A percentile compares a stretch with the other conserved stretches of the same genome.
Evolutionary conservation across 2,329 filamentous ascomycete genomes (phyloP).

Genomic region (Teratosphaeria viscida): DNA sequence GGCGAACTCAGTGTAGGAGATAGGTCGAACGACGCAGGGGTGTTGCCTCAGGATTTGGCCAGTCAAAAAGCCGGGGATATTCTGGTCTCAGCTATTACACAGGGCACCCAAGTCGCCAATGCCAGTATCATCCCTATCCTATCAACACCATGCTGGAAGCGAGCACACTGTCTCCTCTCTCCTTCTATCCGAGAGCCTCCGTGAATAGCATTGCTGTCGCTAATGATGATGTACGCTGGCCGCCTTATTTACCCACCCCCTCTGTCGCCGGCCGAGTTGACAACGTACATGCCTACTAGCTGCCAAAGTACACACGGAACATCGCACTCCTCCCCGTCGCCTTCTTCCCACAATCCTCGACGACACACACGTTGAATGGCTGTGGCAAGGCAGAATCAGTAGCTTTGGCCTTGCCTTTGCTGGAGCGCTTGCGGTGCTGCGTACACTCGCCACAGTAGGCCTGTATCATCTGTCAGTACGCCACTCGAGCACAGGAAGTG

Average conservation of each 20-base stretch:
- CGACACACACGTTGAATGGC: conserved; percentile 37
- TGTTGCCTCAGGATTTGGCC: not conserved
- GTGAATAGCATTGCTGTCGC: not conserved
- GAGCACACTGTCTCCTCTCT: not conserved
- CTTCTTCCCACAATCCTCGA: conserved; percentile 33
- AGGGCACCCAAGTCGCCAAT: not conserved
- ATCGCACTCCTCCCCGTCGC: conserved; percentile 18
- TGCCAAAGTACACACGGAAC: conserved; percentile 21
- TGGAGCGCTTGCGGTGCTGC: conserved; percentile 20
- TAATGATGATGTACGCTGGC: not conserved
- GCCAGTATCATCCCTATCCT: not conserved
- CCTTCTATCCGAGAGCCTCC: too few species aligned
- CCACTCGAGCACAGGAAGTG: not conserved
- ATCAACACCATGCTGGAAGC: not conserved
- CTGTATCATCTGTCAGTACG: conserved; percentile 20
- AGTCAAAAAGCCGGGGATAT: not conserved
- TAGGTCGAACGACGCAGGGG: too few species aligned
- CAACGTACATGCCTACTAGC: conserved; percentile 5
- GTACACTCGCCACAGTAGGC: conserved; percentile 46
- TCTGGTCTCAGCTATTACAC: not conserved
- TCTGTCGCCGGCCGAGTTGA: not conserved
- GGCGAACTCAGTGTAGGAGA: too few species aligned
- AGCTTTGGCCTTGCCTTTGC: conserved; percentile 30
- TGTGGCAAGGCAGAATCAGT: conserved; percentile 15
- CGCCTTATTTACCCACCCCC: not conserved